A percentile compares a stretch with the other conserved stretches of the same genome.
phyloP scores from a whole-genome alignment of 1,284 basidiomycete species.

The Malassezia furfur region DNA sequence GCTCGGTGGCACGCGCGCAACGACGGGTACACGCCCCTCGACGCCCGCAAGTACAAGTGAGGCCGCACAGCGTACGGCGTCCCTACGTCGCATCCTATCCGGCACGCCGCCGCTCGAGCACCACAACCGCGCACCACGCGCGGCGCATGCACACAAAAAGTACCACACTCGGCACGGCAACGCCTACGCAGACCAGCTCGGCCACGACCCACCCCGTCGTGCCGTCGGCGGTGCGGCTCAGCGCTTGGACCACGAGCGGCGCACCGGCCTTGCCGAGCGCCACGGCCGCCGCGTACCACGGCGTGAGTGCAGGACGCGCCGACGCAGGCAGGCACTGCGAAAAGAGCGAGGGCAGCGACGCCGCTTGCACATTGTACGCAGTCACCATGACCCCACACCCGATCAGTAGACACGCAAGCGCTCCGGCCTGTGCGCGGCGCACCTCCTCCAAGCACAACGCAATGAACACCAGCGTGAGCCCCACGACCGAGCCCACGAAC shows the following conservation, averaged over 20 bases:
- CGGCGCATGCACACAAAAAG: too few relatives aligned
- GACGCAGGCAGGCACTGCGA: neutral
- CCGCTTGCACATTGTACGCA: neutral
- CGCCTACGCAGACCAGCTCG: too few relatives aligned
- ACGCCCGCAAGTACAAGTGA: too few relatives aligned
- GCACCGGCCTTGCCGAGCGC: neutral
- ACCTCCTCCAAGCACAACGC: neutral
- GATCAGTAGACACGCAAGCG: neutral
- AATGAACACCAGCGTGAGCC: neutral
- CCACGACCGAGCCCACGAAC: neutral
- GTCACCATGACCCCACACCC: neutral
- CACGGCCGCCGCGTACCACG: conserved; percentile 1
- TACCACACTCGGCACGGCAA: too few relatives aligned
- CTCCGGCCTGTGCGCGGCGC: neutral
- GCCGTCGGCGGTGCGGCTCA: too few relatives aligned
- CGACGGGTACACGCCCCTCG: too few relatives aligned
- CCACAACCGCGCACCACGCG: too few relatives aligned
- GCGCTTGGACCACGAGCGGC: neutral
- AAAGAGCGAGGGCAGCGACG: neutral
- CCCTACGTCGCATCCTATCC: too few relatives aligned
- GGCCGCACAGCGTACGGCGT: too few relatives aligned
- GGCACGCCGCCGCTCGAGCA: too few relatives aligned
- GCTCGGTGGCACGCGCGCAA: too few relatives aligned
- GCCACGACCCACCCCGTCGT: too few relatives aligned
- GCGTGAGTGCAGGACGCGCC: neutral